Evolutionary conservation across 129 eudicot genomes (phyloP).

Genomic region (Chrysanthemum makinoi): DNA sequence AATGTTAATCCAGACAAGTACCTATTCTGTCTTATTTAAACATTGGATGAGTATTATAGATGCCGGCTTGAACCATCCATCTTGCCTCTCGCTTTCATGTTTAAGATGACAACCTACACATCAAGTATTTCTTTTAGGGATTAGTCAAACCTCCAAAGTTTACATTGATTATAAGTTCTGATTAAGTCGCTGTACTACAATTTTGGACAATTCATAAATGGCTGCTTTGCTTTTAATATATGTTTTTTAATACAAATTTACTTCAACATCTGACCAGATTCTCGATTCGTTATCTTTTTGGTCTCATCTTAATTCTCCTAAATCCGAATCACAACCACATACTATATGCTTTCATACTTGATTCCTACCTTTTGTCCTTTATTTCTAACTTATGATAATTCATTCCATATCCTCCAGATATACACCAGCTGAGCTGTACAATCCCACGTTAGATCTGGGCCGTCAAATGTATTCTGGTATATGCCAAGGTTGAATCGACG

Average conservation of each 20-base stretch:
- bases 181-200: neutral
- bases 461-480: slow-evolving; percentile 15
- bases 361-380: neutral
- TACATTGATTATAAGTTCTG: neutral
- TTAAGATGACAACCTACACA: no score
- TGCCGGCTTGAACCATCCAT: no score
- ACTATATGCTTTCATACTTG: neutral
- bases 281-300: no score
- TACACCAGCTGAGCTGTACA: neutral
- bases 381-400: neutral
- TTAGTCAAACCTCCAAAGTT: no score
- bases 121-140: no score
- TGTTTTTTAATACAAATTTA: neutral
- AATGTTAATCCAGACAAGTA: no score
- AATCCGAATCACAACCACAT: no score
- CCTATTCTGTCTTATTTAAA: no score
- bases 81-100: no score
- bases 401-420: neutral
- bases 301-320: no score
- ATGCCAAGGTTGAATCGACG: neutral
- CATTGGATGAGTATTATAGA: no score
- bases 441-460: slow-evolving; percentile 10
- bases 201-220: slow-evolving; percentile 5
- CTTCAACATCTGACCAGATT: no score
- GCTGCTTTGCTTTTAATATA: slow-evolving; percentile 17